Evolutionary conservation across 345 rosid species (phyloP).

Genomic region (Ceriops zippeliana): DNA sequence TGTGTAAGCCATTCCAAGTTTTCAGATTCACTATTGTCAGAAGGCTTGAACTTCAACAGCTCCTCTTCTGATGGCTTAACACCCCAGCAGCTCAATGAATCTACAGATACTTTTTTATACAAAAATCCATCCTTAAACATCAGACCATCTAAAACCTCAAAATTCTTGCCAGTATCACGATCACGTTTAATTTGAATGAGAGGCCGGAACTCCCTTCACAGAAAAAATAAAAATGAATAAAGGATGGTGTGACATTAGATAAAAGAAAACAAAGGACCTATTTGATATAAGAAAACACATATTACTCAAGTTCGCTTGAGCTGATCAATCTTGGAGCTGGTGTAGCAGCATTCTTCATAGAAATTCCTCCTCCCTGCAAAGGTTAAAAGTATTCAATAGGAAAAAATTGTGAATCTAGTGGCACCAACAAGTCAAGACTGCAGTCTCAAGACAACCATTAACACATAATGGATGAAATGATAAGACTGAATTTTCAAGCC

Average conservation of each 20-base stretch:
- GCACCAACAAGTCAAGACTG: background rate
- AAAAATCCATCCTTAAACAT: slow-evolving; percentile 89
- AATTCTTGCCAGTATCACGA: slow-evolving; percentile 64
- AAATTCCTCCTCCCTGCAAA: slow-evolving; percentile 73
- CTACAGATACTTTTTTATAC: slow-evolving; percentile 71
- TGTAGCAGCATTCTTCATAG: slow-evolving; percentile 43
- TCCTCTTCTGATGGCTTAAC: slow-evolving; percentile 72
- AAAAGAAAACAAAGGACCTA: background rate
- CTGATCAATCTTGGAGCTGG: slow-evolving; percentile 86
- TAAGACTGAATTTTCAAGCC: no score
- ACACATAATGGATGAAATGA: no score
- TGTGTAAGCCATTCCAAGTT: slow-evolving; percentile 85
- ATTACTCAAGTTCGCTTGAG: slow-evolving; percentile 89
- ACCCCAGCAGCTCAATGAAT: slow-evolving; percentile 69
- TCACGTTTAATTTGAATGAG: slow-evolving; percentile 74
- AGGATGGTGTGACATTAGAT: background rate
- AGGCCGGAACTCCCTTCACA: slow-evolving; percentile 82
- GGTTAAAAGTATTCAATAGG: slow-evolving; percentile 8
- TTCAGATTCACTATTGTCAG: slow-evolving; percentile 55
- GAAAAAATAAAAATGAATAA: slow-evolving; percentile 2
- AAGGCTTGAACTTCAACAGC: slow-evolving; percentile 65
- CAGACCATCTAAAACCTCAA: slow-evolving; percentile 76
- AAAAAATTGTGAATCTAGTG: background rate
- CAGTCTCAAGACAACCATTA: no score
- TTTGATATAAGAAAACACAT: slow-evolving; percentile 12